Base-by-base conservation (phyloP, 1,139 yeast species). In the Saccharomyces hybrid region DNA sequence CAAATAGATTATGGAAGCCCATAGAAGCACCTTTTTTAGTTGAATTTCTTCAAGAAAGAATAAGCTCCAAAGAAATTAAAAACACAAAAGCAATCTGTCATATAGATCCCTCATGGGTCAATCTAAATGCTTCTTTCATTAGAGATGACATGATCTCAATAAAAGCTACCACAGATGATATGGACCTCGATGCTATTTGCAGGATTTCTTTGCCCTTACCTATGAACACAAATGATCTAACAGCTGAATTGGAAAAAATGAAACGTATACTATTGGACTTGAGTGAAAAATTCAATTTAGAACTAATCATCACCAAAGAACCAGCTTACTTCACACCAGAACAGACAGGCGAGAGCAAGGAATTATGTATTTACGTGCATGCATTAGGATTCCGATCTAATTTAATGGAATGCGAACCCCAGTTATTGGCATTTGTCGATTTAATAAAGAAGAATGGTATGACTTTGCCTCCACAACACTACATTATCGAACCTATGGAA, bases 401-500 rank as follows among this genome's bases (percentile, higher is more conserved):
- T 34, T 8, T 34, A 34, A 14, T 34, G 13, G 42, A 34, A 34
- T 34, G 42, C 42, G 42, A 34, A 34, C 42, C 42, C 42, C 42
- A 34, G 9, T 34, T 34, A 34, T 14, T 34, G 42, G 42, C 42
- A 34, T 34, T 34, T 34, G 16, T 34, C 11, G 42, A 34, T 14
- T 34, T 34, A 9, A 14, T 34, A 34, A 34, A 34, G 42, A 34
- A 34, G 13, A 34, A 34, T 7, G 23, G 42, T 5, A 34, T 34
- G 42, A 34, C 42, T 34, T 34, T 34, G 23, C 42, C 42, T 34
- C 42, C 42, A 16, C 42, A 34, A 14, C 32, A 47, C n/a, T 14
- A 44, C 8, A 27, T 51, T 4, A 16, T 55, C 3, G 57, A 55
- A 11, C 41, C 32, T 27, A 26, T 56, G 9, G 44, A 53, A 16